Evolutionary conservation across 768 basidiomycete species (phyloP).

Genomic region (Rhizopogon roseolus): DNA sequence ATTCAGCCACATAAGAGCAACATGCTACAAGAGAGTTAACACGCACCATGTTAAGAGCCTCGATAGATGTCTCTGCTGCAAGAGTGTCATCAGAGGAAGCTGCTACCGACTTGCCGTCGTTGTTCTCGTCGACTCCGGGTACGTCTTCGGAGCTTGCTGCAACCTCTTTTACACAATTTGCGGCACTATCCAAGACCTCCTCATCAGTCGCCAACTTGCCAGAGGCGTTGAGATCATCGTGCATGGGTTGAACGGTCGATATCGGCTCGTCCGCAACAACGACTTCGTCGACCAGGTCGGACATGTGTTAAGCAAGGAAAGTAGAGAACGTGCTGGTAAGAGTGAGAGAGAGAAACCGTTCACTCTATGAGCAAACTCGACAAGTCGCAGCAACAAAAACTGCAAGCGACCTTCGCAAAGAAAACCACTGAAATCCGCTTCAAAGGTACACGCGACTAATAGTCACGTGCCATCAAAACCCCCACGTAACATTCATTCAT

Average conservation of each 20-base stretch:
- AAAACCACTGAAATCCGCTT: conserved; percentile 1
- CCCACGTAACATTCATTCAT: too few relatives aligned
- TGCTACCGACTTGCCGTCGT: neutral
- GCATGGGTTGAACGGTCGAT: conserved; percentile 2
- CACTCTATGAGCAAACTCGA: neutral
- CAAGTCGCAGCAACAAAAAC: conserved; percentile 4
- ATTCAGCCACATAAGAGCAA: neutral
- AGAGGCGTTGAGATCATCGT: neutral
- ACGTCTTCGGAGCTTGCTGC: neutral
- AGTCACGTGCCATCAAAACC: neutral
- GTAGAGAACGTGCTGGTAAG: conserved; percentile 6
- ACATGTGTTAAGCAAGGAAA: conserved; percentile 7
- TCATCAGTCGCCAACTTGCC: neutral
- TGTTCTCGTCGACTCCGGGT: neutral
- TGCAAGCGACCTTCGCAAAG: conserved; percentile 1
- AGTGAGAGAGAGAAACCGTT: neutral
- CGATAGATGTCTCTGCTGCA: neutral
- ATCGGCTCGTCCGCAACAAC: conserved; percentile 2
- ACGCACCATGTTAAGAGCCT: neutral
- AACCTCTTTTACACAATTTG: neutral
- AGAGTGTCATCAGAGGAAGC: neutral
- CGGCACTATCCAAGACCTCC: neutral
- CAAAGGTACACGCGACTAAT: conserved; percentile 4
- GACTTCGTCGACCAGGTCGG: neutral
- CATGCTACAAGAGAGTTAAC: neutral